Evolutionary conservation across 2,329 filamentous ascomycete species (phyloP), one percentile per base, ranked within the genome.

Genomic region (Hawksworthiomyces lignivorus): DNA sequence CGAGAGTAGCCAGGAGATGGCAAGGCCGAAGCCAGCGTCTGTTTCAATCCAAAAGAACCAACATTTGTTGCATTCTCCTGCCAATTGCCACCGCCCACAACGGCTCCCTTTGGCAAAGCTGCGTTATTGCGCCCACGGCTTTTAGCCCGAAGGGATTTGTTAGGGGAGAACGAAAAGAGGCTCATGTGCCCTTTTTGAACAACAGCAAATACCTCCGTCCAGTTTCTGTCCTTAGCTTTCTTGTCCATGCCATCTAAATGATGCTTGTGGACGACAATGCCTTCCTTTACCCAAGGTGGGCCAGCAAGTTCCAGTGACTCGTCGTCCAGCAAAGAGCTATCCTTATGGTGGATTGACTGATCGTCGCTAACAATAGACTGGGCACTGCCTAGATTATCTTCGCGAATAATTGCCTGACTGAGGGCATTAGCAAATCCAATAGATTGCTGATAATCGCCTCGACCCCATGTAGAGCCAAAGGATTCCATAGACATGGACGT

Each of bases 201-300:
- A 19, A 98, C 92, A 27, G 89, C 90, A 65, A 98, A 98, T 43
- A 89, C 89, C 56, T 97, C 89, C 45, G 73, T 82, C 92, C 92
- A 98, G 54, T 89, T 90, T 29, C 92, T 77, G 54, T 97, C 90
- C 63, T 90, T 96, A 48, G 89, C 84, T 60, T 87, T 86, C 67
- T 92, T 95, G 51, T 94, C 89, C 27, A 87, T 73, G 5, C 86
- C 80, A 58, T 97, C 90, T 4, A 97, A 73, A 56, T 97, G 90
- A 60, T 96, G 90, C 63, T 97, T 97, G 67, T 98, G 90, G 52
- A 90, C 90, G 17, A 97, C 71, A 53, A 94, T 87, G 48, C 92
- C 92, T 63, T 98, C 92, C 64, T 98, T 98, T 21, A 94, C 83
- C 92, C 92, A 98, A 0, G 92, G 92, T n/a, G 92, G 87, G 19